phyloP scores from a whole-genome alignment of 73 alveolate genomes.

The Paramecium primaurelia region DNA sequence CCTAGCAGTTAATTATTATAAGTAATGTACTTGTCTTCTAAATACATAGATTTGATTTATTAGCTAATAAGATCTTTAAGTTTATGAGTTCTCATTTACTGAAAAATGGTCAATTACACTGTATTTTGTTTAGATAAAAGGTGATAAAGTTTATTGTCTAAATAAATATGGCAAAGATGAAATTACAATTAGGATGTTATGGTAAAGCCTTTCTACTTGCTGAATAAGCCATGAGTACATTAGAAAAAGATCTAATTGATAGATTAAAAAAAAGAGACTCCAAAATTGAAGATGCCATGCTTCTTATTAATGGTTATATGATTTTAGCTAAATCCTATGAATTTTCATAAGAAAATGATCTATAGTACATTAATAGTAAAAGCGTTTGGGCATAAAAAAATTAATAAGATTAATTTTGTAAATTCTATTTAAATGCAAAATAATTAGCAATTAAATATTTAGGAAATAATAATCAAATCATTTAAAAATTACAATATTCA shows the following conservation, averaged over 20 bases:
- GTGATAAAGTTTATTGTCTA: not conserved
- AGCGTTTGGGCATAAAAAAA: not conserved
- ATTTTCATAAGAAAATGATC: not conserved
- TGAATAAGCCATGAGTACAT: not conserved
- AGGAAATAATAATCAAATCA: not conserved
- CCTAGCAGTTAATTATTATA: not conserved
- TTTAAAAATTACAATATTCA: not conserved
- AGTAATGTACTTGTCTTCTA: not conserved
- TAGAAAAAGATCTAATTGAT: not conserved
- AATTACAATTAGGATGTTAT: not conserved
- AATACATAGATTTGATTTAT: not conserved
- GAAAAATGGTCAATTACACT: not conserved
- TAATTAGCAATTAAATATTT: not conserved
- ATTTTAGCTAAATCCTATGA: not conserved
- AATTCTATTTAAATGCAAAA: not conserved
- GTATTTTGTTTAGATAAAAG: not conserved
- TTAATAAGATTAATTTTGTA: not conserved
- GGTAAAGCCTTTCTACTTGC: not conserved
- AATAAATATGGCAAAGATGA: slow-evolving; percentile 2
- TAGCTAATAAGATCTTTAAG: not conserved
- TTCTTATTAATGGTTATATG: not conserved
- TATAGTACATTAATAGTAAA: not conserved
- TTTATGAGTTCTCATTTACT: not conserved
- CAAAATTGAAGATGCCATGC: not conserved
- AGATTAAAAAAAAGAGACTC: not conserved